Percentiles rank a stretch among this genome's conserved stretches.
Conservation (phyloP, 208 protist genomes). For the Leishmania martiniquensis region DNA sequence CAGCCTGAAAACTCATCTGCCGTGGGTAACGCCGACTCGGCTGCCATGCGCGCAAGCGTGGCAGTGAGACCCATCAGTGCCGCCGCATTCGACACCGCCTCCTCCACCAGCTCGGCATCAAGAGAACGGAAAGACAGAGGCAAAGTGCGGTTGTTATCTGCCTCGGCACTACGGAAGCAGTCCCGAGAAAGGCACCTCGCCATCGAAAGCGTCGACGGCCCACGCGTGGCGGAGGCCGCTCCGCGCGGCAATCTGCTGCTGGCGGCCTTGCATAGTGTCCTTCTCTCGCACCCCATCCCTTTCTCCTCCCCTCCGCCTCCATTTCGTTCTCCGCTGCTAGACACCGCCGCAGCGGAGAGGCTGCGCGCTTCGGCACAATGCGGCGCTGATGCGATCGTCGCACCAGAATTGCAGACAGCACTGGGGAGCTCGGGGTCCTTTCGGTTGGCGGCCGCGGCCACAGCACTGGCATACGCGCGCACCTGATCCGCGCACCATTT, state of each 20-base stretch:
- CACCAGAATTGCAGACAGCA: too few relatives aligned
- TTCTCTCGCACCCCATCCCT: not conserved
- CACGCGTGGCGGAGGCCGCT: not conserved
- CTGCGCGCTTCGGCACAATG: not conserved
- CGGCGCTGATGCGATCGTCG: not conserved
- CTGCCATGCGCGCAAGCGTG: slow-evolving; percentile 3
- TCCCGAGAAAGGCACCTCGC: not conserved
- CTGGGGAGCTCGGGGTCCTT: not conserved
- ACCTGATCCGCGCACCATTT: slow-evolving; percentile 17
- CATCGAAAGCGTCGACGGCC: slow-evolving; percentile 7
- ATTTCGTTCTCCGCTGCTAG: not conserved
- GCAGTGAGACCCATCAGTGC: slow-evolving; percentile 17
- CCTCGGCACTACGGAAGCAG: not conserved
- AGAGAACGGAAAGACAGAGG: not conserved
- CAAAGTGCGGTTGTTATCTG: not conserved
- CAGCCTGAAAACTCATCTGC: not conserved
- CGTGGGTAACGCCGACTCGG: not conserved
- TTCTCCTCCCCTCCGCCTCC: not conserved
- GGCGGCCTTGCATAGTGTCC: not conserved
- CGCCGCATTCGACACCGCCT: not conserved
- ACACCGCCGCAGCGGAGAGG: not conserved
- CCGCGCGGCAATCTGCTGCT: not conserved
- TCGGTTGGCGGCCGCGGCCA: not conserved
- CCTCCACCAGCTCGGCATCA: slow-evolving; percentile 7
- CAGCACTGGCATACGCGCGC: not conserved